Evolutionary conservation across 768 basidiomycete species (phyloP), one percentile per base, ranked within the genome.

Genomic region (Lactarius quietus): DNA sequence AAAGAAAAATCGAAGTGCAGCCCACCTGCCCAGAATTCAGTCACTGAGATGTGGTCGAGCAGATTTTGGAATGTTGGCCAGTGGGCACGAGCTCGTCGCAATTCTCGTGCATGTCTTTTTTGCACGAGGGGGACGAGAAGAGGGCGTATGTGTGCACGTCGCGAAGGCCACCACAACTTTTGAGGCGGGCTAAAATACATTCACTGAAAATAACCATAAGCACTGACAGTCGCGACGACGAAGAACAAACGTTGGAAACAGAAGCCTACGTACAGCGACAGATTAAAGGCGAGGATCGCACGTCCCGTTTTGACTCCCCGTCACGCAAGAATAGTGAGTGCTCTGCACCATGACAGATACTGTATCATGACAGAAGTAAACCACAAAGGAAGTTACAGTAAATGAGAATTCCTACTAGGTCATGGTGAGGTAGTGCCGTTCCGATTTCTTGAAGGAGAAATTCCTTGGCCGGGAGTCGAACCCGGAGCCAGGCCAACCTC

Each of bases 381-480:
- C n/a, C n/a, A n/a, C n/a, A n/a, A n/a, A n/a, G n/a, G n/a, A n/a
- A n/a, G n/a, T n/a, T n/a, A n/a, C n/a, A n/a, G n/a, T n/a, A n/a
- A n/a, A n/a, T n/a, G n/a, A n/a, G n/a, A n/a, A n/a, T n/a, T n/a
- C n/a, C n/a, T n/a, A n/a, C n/a, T n/a, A n/a, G n/a, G n/a, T n/a
- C n/a, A n/a, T n/a, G n/a, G n/a, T n/a, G n/a, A n/a, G n/a, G n/a
- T n/a, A n/a, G n/a, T n/a, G n/a, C n/a, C n/a, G n/a, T n/a, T n/a
- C n/a, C n/a, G n/a, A n/a, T n/a, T n/a, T n/a, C n/a, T n/a, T n/a
- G n/a, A n/a, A n/a, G n/a, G n/a, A n/a, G n/a, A n/a, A n/a, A n/a
- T n/a, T n/a, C n/a, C n/a, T 78, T 76, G 74, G 75, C 82, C 80
- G 82, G 82, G 82, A 83, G 78, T 83, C 82, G 82, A 83, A 83